Conservation (phyloP, 164 flowering plant species). For the Berberis thunbergii region DNA sequence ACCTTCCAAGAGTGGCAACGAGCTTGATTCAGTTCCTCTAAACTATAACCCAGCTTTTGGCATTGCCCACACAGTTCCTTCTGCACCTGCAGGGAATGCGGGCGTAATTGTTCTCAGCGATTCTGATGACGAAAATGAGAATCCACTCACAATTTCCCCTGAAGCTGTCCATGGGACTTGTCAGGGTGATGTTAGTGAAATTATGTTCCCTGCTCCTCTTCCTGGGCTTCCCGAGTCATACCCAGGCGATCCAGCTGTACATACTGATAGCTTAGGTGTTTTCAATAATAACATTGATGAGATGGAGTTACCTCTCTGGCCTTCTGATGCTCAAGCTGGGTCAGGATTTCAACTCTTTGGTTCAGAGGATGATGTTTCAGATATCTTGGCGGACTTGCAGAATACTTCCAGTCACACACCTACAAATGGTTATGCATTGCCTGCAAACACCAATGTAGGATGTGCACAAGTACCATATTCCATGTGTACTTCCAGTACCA, state of each 20-base stretch:
- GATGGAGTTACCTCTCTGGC: constrained; percentile 56
- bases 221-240: constrained; percentile 43
- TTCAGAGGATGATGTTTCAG: constrained; percentile 51
- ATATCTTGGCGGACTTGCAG: constrained; percentile 43
- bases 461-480: constrained; percentile 37
- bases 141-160: constrained; percentile 25
- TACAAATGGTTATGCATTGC: constrained; percentile 49
- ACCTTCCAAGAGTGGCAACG: constrained; percentile 48
- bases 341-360: constrained; percentile 55
- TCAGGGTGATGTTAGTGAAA: constrained; percentile 26
- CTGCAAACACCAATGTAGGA: constrained; percentile 37
- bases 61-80: constrained; percentile 24
- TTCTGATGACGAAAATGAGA: constrained; percentile 77
- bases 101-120: constrained; percentile 89
- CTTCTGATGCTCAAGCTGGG: constrained; percentile 38
- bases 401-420: constrained; percentile 33
- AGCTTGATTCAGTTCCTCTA: constrained; percentile 57
- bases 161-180: constrained; percentile 25
- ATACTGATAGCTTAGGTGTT: background rate
- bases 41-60: constrained; percentile 41
- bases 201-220: constrained; percentile 33
- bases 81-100: constrained; percentile 38
- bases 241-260: constrained; percentile 41
- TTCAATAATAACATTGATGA: constrained; percentile 48
- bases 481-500: constrained; percentile 28